Evolutionary conservation across 2,329 filamentous ascomycete genomes (phyloP), one percentile per base, ranked within the genome.

Genomic region (Capronia epimyces): DNA sequence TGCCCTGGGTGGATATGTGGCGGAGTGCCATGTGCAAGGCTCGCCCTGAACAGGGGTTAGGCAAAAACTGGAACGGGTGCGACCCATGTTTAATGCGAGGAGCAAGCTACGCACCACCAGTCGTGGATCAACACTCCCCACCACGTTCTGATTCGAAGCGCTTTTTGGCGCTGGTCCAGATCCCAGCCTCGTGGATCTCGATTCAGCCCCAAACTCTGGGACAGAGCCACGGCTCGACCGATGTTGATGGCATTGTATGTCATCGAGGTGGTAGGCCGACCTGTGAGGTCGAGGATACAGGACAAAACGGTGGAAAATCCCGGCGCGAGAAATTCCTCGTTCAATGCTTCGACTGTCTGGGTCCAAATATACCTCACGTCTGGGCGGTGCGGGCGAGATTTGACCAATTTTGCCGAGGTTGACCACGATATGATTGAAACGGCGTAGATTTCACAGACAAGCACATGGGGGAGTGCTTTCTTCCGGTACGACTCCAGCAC

Each of bases 341-440:
- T 79, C 2, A 82, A 67, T 1, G 80, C 79, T 47, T 79, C 78
- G 20, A 75, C 78, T 6, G 79, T 78, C 53, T 81, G 71, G 50
- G 83, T 83, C 72, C 81, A 81, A 9, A 80, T 74, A 61, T 80
- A 84, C 36, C 77, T 73, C 29, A 72, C 70, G 58, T 83, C 80
- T 0, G 80, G 80, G 40, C 75, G 71, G 16, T 71, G 69, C 13
- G 45, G 3, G 73, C 71, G 48, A 76, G 72, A 5, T 65, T 65
- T 5, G 66, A 65, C 3, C 1, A 76, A 61, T 3, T 68, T 64
- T 0, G 67, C 67, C 0, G 72, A 74, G 46, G 72, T 72, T 16
- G 71, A 69, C 80, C 80, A 83, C 56, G 77, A 81, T 1, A 78
- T 71, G 4, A 81, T 62, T 1, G 75, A 74, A 59, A 78, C 75